Evolutionary conservation across 768 basidiomycete species (phyloP).

Genomic region (Gelatoporia subvermispora): DNA sequence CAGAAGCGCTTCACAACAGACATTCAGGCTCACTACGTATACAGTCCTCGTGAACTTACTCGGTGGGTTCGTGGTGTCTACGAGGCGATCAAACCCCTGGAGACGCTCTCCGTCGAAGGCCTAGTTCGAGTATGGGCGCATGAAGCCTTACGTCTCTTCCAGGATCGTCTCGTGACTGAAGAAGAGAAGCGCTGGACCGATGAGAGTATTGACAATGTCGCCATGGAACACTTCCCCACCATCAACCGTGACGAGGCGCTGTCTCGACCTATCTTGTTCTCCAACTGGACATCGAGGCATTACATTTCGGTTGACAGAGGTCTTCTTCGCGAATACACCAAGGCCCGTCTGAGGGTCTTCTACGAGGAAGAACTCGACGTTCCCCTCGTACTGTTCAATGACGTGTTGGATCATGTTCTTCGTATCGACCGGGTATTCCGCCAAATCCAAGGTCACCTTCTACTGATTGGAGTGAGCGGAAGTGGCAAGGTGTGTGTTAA

Average conservation of each 20-base stretch:
- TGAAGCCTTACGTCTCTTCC: constrained; percentile 94
- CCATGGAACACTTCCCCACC: constrained; percentile 89
- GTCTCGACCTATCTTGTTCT: constrained; percentile 87
- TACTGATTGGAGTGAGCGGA: constrained; percentile 96
- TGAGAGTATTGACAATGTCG: constrained; percentile 78
- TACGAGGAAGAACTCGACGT: constrained; percentile 99
- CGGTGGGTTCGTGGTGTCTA: constrained; percentile 97
- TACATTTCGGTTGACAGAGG: constrained; percentile 96
- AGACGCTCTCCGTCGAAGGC: constrained; percentile 90
- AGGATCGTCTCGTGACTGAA: constrained; percentile 91
- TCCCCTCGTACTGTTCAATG: constrained; percentile 95
- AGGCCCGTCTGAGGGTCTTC: constrained; percentile 95
- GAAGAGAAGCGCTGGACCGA: constrained; percentile 96
- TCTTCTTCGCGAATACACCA: constrained; percentile 89
- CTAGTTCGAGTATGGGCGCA: constrained; percentile 97
- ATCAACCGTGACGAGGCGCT: constrained; percentile 86
- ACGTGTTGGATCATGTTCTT: constrained; percentile 95
- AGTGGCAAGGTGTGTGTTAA: constrained; percentile 80
- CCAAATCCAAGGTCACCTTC: constrained; percentile 92
- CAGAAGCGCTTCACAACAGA: constrained; percentile 95
- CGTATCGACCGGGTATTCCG: constrained; percentile 99
- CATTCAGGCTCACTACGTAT: constrained; percentile 97
- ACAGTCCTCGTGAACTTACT: constrained; percentile 97
- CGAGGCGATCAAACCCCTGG: constrained; percentile 91
- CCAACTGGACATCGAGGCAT: constrained; percentile 98